Conservation (phyloP, 257 asterid species). For the Solanum paucissectum region DNA sequence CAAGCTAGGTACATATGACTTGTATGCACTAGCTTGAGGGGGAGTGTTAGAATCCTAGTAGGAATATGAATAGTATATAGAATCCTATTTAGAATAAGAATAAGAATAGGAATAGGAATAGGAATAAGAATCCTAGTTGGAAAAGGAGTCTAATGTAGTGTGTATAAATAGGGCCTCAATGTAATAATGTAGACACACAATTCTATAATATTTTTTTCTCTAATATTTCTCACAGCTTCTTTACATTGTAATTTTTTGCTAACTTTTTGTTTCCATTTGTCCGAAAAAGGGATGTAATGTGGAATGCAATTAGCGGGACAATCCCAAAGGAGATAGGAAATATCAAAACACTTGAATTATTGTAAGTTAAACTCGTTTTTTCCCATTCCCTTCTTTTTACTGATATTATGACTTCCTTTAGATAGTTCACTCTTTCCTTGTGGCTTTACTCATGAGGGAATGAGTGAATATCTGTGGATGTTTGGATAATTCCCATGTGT, state of each 20-base stretch:
- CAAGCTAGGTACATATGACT: not conserved
- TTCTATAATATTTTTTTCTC: not conserved
- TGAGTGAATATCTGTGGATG: not conserved
- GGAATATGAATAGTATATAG: not conserved
- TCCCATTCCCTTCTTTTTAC: not conserved
- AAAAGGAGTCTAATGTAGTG: not conserved
- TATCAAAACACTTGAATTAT: slow-evolving; percentile 43
- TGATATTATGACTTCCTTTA: not conserved
- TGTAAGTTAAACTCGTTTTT: slow-evolving; percentile 45
- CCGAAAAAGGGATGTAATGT: slow-evolving; percentile 76
- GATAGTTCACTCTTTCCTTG: not conserved
- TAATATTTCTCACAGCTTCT: not conserved
- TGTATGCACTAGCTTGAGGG: not conserved
- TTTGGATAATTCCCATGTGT: not conserved
- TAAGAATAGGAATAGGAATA: not conserved
- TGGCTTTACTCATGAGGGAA: not conserved
- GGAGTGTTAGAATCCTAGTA: not conserved
- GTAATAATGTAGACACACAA: not conserved
- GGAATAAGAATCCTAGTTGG: not conserved
- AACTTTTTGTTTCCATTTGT: slow-evolving; percentile 4
- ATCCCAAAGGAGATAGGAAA: slow-evolving; percentile 96
- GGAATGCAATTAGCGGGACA: slow-evolving; percentile 71
- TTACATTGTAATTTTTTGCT: not conserved
- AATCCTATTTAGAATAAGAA: too few relatives aligned
- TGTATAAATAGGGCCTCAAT: not conserved